A percentile compares a stretch with the other conserved stretches of the same genome.
Evolutionary conservation across 352 stramenopile species (phyloP).

Genomic region (Pythium brassicae): DNA sequence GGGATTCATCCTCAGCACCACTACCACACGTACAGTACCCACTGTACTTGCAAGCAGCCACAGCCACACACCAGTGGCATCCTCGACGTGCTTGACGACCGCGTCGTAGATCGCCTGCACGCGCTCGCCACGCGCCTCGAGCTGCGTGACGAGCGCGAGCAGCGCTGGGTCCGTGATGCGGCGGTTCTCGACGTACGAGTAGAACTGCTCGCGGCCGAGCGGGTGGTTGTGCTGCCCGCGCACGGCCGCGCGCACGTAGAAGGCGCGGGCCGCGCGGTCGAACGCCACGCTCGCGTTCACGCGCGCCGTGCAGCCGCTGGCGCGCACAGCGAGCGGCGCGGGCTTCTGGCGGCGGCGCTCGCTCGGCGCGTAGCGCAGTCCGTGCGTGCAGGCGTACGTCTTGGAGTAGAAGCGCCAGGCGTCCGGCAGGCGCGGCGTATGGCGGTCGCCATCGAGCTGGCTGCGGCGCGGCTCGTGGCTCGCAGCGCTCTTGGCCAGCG

Average conservation of each 20-base stretch:
- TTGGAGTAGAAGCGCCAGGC: conserved; percentile 1
- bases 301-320: conserved; percentile 7
- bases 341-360: not conserved
- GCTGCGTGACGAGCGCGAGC: not conserved
- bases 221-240: conserved; percentile 10
- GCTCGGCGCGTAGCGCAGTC: not conserved
- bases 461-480: too few species aligned
- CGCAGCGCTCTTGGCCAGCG: not conserved
- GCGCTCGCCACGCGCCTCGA: not conserved
- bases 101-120: not conserved
- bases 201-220: conserved; percentile 5
- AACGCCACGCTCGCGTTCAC: conserved; percentile 7
- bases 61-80: not conserved
- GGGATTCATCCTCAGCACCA: too few species aligned
- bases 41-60: too few species aligned
- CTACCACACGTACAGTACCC: too few species aligned
- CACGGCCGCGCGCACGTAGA: not conserved
- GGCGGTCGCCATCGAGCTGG: too few species aligned
- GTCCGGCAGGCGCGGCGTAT: not conserved
- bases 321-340: not conserved
- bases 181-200: conserved; percentile 7
- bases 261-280: not conserved
- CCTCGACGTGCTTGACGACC: not conserved
- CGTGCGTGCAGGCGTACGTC: conserved; percentile 9
- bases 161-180: conserved; percentile 6